phyloP scores from a whole-genome alignment of 768 basidiomycete species.

The Hericium coralloides region DNA sequence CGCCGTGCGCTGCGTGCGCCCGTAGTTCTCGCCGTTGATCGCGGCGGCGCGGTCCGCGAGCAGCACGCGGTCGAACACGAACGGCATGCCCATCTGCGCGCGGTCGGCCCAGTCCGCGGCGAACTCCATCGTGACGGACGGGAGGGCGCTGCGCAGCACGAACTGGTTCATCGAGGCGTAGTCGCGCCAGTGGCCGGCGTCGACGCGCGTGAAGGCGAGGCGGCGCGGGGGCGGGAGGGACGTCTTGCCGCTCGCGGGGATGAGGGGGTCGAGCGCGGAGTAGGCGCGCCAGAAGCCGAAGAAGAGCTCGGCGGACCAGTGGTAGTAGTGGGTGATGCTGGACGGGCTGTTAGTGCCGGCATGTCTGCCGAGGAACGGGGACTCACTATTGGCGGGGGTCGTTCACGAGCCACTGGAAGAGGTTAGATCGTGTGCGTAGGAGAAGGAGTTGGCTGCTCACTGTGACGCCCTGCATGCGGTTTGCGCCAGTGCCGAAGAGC shows the following conservation, averaged over 20 bases:
- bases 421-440: background rate
- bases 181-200: slow-evolving; percentile 80
- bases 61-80: slow-evolving; percentile 82
- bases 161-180: slow-evolving; percentile 89
- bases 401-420: slow-evolving; percentile 62
- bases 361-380: background rate
- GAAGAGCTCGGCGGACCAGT: slow-evolving; percentile 87
- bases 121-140: slow-evolving; percentile 74
- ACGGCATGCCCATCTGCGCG: slow-evolving; percentile 52
- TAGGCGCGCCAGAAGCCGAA: slow-evolving; percentile 92
- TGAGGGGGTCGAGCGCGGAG: slow-evolving; percentile 63
- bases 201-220: slow-evolving; percentile 66
- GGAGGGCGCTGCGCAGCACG: slow-evolving; percentile 73
- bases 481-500: slow-evolving; percentile 67
- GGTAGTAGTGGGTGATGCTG: slow-evolving; percentile 88
- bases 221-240: slow-evolving; percentile 66
- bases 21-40: slow-evolving; percentile 60
- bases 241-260: slow-evolving; percentile 57
- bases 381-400: slow-evolving; percentile 81
- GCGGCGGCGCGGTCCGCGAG: slow-evolving; percentile 82
- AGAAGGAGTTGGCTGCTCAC: slow-evolving; percentile 26
- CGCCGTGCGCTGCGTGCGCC: slow-evolving; percentile 67
- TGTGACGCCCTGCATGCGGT: slow-evolving; percentile 68
- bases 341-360: background rate
- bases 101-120: slow-evolving; percentile 80